These are phyloP conservation scores for Collybia sp. DNA, from an alignment of 768 basidiomycete species.

Conservation along the genomic window DNA sequence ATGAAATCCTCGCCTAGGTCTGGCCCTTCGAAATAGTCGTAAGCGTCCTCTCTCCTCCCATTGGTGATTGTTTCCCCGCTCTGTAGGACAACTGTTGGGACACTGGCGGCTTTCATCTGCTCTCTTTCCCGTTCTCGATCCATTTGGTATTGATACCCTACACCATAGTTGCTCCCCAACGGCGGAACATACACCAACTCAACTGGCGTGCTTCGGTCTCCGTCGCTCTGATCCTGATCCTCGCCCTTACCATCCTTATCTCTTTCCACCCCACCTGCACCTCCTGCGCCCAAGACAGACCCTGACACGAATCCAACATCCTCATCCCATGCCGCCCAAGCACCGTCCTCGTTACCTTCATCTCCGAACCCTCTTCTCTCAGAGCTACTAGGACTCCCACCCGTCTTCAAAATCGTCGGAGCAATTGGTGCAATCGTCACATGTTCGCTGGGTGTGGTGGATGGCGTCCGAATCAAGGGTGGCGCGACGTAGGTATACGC, in stretches of 20 bases:
- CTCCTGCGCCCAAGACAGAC: constrained; percentile 3
- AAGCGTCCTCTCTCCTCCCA: constrained; percentile 32
- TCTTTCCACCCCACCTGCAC: constrained; percentile 12
- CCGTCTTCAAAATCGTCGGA: constrained; percentile 83
- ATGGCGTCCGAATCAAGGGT: constrained; percentile 18
- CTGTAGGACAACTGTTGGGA: constrained; percentile 15
- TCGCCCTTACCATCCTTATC: constrained; percentile 11
- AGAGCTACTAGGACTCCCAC: constrained; percentile 38
- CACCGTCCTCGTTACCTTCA: constrained; percentile 32
- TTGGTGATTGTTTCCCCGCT: neutral
- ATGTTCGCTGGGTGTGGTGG: constrained; percentile 7
- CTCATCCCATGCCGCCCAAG: constrained; percentile 17
- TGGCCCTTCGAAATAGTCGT: constrained; percentile 58
- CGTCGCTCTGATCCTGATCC: constrained; percentile 18
- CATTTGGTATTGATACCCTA: constrained; percentile 10
- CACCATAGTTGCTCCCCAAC: constrained; percentile 30
- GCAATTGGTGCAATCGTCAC: constrained; percentile 48
- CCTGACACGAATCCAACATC: constrained; percentile 16
- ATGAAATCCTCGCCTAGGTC: constrained; percentile 48
- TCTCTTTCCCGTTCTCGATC: constrained; percentile 18
- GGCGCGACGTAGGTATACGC: constrained; percentile 17
- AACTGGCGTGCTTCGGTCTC: constrained; percentile 42
- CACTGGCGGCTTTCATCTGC: constrained; percentile 10
- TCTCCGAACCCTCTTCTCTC: constrained; percentile 36
- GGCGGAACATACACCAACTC: constrained; percentile 72